phyloP scores from a whole-genome alignment of 805 yeast species.

The Suhomyces tanzawaensis region DNA sequence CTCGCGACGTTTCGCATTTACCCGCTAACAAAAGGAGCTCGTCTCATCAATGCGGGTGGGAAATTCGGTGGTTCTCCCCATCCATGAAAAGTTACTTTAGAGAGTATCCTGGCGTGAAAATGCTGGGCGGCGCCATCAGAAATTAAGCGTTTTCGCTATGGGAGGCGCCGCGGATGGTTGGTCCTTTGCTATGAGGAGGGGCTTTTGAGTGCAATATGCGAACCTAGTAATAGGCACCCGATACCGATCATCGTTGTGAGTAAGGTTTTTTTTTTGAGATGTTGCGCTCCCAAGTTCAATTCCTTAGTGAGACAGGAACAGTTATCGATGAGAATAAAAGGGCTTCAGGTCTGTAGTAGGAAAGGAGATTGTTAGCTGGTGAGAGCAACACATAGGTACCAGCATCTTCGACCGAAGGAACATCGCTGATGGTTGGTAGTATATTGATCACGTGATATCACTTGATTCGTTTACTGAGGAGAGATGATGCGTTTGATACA shows the following conservation, averaged over 20 bases:
- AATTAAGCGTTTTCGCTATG: conserved; percentile 39
- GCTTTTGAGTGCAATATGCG: conserved; percentile 64
- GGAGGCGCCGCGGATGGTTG: conserved; percentile 60
- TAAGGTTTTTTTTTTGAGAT: conserved; percentile 23
- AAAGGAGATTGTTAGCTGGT: no score
- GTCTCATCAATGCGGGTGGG: conserved; percentile 47
- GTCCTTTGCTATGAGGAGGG: conserved; percentile 32
- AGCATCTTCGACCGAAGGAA: no score
- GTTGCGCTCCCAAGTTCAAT: no score
- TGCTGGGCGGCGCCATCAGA: conserved; percentile 62
- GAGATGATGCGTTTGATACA: no score
- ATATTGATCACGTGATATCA: no score
- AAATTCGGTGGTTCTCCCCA: conserved; percentile 63
- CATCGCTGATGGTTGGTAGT: no score
- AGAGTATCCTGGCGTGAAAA: conserved; percentile 57
- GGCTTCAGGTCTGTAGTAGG: no score
- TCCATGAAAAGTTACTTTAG: conserved; percentile 46
- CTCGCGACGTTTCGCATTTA: conserved; percentile 48
- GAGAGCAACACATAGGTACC: no score
- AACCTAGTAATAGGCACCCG: conserved; percentile 50
- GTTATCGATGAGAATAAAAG: no score
- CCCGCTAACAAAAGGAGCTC: conserved; percentile 37
- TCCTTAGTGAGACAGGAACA: no score
- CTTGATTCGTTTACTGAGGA: no score
- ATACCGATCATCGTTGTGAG: conserved; percentile 60